Conservation (phyloP, 441 rosid genomes). For the Populus tomentosa region DNA sequence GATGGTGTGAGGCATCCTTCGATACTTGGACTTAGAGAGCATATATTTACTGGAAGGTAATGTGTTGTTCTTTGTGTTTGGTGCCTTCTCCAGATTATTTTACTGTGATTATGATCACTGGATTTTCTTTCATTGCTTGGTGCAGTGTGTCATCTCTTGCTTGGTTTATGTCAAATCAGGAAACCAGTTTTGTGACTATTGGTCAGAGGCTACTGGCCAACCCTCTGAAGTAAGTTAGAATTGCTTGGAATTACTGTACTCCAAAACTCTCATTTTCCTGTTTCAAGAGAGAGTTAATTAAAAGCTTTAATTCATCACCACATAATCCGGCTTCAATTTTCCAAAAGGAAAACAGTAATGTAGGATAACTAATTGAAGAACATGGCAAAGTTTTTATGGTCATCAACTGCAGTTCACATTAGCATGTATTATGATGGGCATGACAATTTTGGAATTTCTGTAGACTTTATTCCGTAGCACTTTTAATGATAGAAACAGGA, state of each 20-base stretch:
- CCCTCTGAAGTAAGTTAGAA: constrained; percentile 76
- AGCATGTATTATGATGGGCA: not conserved
- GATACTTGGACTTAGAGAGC: constrained; percentile 98
- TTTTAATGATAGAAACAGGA: not conserved
- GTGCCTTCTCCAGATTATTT: not conserved
- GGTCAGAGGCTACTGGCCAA: constrained; percentile 97
- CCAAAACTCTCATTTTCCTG: not conserved
- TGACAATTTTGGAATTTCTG: too few relatives aligned
- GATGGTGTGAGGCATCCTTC: constrained; percentile 94
- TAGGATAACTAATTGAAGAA: too few relatives aligned
- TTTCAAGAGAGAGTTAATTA: not conserved
- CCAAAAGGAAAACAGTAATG: too few relatives aligned
- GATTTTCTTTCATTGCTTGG: constrained; percentile 15
- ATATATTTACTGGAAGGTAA: constrained; percentile 97
- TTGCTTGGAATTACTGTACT: constrained; percentile 1
- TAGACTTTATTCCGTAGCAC: not conserved
- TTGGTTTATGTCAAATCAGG: constrained; percentile 99
- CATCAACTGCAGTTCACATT: not conserved
- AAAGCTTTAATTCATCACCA: not conserved
- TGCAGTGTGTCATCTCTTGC: constrained; percentile 99
- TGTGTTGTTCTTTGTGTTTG: constrained; percentile 4
- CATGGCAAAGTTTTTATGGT: not conserved
- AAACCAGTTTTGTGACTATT: constrained; percentile 98
- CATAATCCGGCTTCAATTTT: not conserved
- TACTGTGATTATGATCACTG: constrained; percentile 9